Base-by-base conservation (phyloP, 1,284 basidiomycete genomes). In the Papiliotrema nemorosa region DNA sequence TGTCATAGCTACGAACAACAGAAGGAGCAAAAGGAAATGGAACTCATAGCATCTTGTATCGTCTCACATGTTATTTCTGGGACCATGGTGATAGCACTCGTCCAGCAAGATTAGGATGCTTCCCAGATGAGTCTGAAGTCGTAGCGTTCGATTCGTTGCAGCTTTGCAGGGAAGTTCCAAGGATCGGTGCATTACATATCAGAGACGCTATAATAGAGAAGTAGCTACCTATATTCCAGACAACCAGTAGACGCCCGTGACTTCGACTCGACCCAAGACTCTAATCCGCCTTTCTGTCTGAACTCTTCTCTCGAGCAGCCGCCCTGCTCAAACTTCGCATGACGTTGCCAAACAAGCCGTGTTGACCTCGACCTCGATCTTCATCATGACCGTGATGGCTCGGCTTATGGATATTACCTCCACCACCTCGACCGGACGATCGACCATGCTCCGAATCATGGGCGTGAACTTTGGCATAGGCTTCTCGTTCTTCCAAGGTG, bases 261-360 rank as follows among this genome's bases (percentile, higher is more conserved):
- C n/a, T 20, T 24, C 7, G 29, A 14, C 14, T 44, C 20, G 9
- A 18, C 22, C 43, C 18, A n/a, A 16, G 2, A 29, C 33, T n/a
- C 29, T 35, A 24, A 42, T 31, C 33, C 16, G 18, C 22, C 29
- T 46, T 44, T 5, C 54, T 49, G 22, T 61, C 59, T 14, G 38
- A 21, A 22, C 58, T 62, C 51, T 51, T 56, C 24, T 66, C 68
- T 18, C 42, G 24, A 18, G 49, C 66, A 9, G 66, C 53, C 0
- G 72, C 69, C n/a, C 72, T 59, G 50, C 66, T 69, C 33, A 75
- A 47, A 52, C 64, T 67, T 31, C 73, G 56, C 47, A 74, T 37
- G 37, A 74, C 64, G 49, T 63, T 72, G 37, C 66, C 65, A 12
- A 75, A 52, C n/a, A 75, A 51, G 5, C 49, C 53, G 16, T 52